phyloP scores from a whole-genome alignment of 2,329 filamentous ascomycete genomes.

The Chlorencoelia australis region DNA sequence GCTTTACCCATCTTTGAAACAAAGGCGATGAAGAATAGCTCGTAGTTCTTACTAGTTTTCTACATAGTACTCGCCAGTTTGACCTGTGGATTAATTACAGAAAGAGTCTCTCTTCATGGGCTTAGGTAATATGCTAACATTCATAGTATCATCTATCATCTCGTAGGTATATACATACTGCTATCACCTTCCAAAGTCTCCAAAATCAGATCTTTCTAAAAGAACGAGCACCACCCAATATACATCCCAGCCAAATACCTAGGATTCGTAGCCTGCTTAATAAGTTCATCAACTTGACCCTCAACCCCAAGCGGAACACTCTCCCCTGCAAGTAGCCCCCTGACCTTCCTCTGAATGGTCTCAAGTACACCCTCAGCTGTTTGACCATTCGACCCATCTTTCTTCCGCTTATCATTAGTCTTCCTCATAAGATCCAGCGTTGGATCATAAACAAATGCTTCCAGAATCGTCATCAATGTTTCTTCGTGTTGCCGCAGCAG shows the following conservation, averaged over 20 bases:
- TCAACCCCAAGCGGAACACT: slow-evolving; percentile 90
- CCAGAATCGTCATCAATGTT: slow-evolving; percentile 92
- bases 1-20: too few species aligned
- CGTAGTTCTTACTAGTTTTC: too few species aligned
- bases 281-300: slow-evolving; percentile 93
- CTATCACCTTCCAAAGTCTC: too few species aligned
- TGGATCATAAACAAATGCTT: slow-evolving; percentile 94
- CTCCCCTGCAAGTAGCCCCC: slow-evolving; percentile 74
- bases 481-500: slow-evolving; percentile 87
- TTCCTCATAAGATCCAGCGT: slow-evolving; percentile 81
- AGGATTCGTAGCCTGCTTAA: slow-evolving; percentile 73
- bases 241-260: slow-evolving; percentile 86
- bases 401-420: slow-evolving; percentile 46
- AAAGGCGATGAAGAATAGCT: too few species aligned
- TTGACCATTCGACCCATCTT: slow-evolving; percentile 32
- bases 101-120: too few species aligned
- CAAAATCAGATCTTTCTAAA: too few species aligned
- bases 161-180: too few species aligned
- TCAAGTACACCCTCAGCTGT: slow-evolving; percentile 76
- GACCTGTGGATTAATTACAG: too few species aligned
- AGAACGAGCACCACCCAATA: slow-evolving; percentile 80
- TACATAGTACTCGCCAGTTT: too few species aligned
- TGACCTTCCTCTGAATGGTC: slow-evolving; percentile 77
- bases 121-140: too few species aligned
- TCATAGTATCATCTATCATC: too few species aligned